Evolutionary conservation across 306 rosid species (phyloP), one percentile per base, ranked within the genome.

Genomic region (Elaeagnus macrophylla): DNA sequence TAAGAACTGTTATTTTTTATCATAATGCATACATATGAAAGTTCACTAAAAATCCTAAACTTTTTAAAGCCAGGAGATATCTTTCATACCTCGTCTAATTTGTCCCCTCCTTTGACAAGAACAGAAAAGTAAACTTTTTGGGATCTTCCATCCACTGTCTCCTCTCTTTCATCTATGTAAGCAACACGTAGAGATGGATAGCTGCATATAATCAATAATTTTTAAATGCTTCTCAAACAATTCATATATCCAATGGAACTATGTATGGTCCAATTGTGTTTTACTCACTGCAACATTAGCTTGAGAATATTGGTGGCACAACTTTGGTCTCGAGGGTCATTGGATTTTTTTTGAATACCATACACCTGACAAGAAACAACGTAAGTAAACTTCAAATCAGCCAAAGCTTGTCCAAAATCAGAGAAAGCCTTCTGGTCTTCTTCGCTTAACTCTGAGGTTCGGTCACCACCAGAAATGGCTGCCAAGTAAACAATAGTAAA

Each of bases 281-380:
- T 47, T 16, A 78, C 95, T 84, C 75, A 91, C 99, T 25, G 66
- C 70, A 84, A 52, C 96, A 91, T 84, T 70, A 91, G 74, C 75
- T 65, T 82, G 65, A 84, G 95, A 73, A 91, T 87, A 68, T 80
- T 80, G 13, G 0, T 60, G 59, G 80, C 84, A 75, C 78, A 53
- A 64, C 69, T 80, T 79, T 81, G 72, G 14, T 80, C 96, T 43
- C 55, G 66, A 50, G 25, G 0, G 43, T 73, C 69, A 59, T 55
- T 72, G 53, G 99, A 87, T 63, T 75, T 82, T 62, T 87, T 91
- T 37, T 84, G 99, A 42, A 72, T 59, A 59, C 96, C 95, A 45
- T 84, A 91, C 53, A 84, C 6, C 70, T 87, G 99, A 70, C 99
- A 91, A 51, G 99, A 91, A 66, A 91, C 96, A 51, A 91, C 96